Percentiles rank a stretch among this genome's conserved stretches.
Evolutionary conservation across 2,329 filamentous ascomycete genomes (phyloP).

Genomic region (Bipolaris oryzae): DNA sequence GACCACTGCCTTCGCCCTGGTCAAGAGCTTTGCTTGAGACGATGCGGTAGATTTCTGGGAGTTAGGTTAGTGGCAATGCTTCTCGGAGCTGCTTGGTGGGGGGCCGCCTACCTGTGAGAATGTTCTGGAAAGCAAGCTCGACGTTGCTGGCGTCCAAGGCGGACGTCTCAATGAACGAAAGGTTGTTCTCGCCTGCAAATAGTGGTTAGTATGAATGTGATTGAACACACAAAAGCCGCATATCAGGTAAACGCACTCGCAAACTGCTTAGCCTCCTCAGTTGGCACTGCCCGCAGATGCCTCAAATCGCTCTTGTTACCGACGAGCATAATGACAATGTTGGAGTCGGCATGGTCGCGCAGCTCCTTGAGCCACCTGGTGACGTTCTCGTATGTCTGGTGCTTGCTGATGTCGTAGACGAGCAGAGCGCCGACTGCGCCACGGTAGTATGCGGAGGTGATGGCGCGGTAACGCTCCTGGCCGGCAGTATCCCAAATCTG

Average conservation of each 20-base stretch:
- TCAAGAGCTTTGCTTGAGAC: slow-evolving; percentile 97
- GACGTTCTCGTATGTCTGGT: slow-evolving; percentile 99
- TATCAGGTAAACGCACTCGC: slow-evolving; percentile 70
- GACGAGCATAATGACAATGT: slow-evolving; percentile 99
- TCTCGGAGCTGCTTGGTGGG: not conserved
- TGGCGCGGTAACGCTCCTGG: slow-evolving; percentile 98
- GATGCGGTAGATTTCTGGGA: slow-evolving; percentile 95
- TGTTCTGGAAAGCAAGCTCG: slow-evolving; percentile 99
- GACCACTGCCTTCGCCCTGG: slow-evolving; percentile 80
- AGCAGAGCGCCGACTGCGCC: slow-evolving; percentile 96
- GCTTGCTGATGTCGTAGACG: slow-evolving; percentile 99
- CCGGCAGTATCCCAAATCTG: slow-evolving; percentile 99
- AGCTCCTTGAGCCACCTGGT: slow-evolving; percentile 99
- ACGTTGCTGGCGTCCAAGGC: slow-evolving; percentile 99
- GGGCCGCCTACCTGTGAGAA: slow-evolving; percentile 79
- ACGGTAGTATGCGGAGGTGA: slow-evolving; percentile 98
- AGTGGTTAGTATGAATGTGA: slow-evolving; percentile 2
- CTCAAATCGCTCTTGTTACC: slow-evolving; percentile 99
- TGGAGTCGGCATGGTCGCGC: slow-evolving; percentile 95
- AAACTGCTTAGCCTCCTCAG: slow-evolving; percentile 97
- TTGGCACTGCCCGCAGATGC: slow-evolving; percentile 94
- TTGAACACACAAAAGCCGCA: not conserved
- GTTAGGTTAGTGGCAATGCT: slow-evolving; percentile 9
- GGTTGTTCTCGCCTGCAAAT: slow-evolving; percentile 84
- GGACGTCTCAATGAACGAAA: slow-evolving; percentile 99